Base-by-base conservation (phyloP, 1,284 basidiomycete genomes). In the Mycena citricolor region DNA sequence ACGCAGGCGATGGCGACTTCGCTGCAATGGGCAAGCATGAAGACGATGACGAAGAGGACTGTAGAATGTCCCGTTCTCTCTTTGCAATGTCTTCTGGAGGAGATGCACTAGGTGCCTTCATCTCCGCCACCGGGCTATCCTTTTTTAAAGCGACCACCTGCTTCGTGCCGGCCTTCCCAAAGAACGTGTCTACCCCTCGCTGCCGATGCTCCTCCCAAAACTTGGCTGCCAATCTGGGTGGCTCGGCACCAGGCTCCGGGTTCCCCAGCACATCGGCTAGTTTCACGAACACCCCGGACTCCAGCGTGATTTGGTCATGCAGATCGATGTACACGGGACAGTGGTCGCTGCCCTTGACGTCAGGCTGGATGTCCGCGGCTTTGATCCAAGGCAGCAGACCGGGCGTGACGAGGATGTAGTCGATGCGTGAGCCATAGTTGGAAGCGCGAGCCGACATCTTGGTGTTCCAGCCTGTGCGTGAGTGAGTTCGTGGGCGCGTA, bases 351-450 rank as follows among this genome's bases (percentile, higher is more conserved):
- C 97, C 95, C 56, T 87, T 90, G 45, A 98, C 63, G 5, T 82
- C 74, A 5, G 88, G 81, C 56, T 90, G 86, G 40, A 97, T 97
- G 59, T 99, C 90, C 1, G 88, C 88, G 36, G 77, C 73, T 58
- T 90, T 92, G 58, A 99, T 78, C 94, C 94, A 98, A 1, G 88
- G 90, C 3, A 94, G 69, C 2, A 99, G 73, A 5, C 90, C 91
- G 2, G 77, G 80, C 0, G 94, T 93, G 51, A 89, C 79, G 38
- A 99, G 80, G 42, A 97, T 87, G 63, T 94, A 94, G 66, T 99
- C 97, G 45, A 99, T 86, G 4, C 97, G 82, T 1, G 91, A 86
- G 13, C 95, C 95, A 57, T 97, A 99, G 65, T 99, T 99, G 0
- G 90, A 81, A 20, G 86, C 89, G 19, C 95, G 78, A 0, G 94